Conservation (phyloP, 257 asterid genomes). For the Solanum paucissectum region DNA sequence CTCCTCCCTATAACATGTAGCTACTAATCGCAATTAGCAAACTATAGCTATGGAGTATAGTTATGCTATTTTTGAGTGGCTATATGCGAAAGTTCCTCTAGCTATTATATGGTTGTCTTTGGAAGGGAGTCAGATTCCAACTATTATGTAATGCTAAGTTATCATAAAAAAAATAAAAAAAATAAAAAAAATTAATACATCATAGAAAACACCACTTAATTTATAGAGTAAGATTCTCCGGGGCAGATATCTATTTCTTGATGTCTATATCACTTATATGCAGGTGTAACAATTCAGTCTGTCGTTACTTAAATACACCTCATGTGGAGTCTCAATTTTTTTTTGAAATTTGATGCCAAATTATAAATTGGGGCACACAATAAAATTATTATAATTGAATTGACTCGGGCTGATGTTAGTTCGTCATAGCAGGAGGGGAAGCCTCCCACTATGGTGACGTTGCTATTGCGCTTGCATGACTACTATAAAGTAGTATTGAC, state of each 20-base stretch:
- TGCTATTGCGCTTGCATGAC: background rate
- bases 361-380: background rate
- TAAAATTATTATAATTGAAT: background rate
- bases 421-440: background rate
- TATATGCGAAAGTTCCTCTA: no score
- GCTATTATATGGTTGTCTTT: background rate
- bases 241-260: no score
- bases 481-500: background rate
- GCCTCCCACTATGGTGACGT: background rate
- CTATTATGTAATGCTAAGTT: background rate
- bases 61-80: no score
- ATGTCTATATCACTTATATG: background rate
- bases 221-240: no score
- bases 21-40: no score
- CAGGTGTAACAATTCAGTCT: background rate
- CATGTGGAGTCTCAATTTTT: background rate
- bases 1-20: no score
- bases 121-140: background rate
- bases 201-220: no score
- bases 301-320: background rate
- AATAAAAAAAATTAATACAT: no score
- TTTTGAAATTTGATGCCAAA: background rate
- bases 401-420: rapidly evolving
- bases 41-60: no score
- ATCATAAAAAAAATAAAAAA: background rate